Evolutionary conservation across 2,329 filamentous ascomycete species (phyloP).

Genomic region (Fusarium anguioides): DNA sequence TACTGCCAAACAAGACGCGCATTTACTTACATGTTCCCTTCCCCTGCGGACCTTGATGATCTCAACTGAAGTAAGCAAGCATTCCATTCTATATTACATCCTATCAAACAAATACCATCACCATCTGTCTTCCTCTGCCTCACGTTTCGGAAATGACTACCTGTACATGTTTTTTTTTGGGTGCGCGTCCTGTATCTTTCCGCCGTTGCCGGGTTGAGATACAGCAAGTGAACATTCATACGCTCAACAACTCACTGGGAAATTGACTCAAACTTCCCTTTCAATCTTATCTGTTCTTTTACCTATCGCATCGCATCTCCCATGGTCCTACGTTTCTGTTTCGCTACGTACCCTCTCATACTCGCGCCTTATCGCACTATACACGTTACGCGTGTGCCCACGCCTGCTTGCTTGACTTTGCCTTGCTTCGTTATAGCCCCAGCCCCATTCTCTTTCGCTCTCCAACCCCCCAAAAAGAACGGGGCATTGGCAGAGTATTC

Average conservation of each 20-base stretch:
- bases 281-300: neutral
- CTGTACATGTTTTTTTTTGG: constrained; percentile 26
- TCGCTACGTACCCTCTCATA: constrained; percentile 16
- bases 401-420: constrained; percentile 8
- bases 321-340: constrained; percentile 3
- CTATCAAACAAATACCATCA: neutral
- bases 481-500: constrained; percentile 22
- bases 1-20: constrained; percentile 29
- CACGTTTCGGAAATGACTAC: neutral
- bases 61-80: constrained; percentile 30
- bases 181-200: constrained; percentile 31
- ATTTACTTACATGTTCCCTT: constrained; percentile 35
- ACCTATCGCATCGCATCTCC: neutral
- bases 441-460: constrained; percentile 28
- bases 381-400: constrained; percentile 18
- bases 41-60: constrained; percentile 12
- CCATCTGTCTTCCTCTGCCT: neutral
- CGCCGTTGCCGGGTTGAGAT: constrained; percentile 31
- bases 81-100: constrained; percentile 8
- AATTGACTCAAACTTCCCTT: constrained; percentile 3
- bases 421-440: constrained; percentile 18
- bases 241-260: neutral
- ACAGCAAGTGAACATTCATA: constrained; percentile 17
- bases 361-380: constrained; percentile 12
- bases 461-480: constrained; percentile 36